Conservation (phyloP, 768 basidiomycete species). For the Porphyrellus cyaneotinctus region DNA sequence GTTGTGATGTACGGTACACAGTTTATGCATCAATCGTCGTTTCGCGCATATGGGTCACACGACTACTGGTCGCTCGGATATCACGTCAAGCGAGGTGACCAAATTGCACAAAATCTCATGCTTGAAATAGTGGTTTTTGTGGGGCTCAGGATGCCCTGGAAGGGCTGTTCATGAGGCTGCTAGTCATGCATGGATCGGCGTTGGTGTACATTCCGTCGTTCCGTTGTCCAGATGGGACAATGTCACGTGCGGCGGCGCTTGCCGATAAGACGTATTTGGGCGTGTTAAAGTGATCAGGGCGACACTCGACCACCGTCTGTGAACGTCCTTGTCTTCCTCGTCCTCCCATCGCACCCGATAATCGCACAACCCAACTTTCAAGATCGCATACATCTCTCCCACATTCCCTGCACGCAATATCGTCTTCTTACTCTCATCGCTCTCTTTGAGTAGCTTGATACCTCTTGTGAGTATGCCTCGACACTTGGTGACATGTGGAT, state of each 20-base stretch:
- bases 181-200: background rate
- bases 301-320: conserved; percentile 15
- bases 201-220: conserved; percentile 15
- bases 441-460: conserved; percentile 2
- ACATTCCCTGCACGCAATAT: background rate
- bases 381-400: conserved; percentile 14
- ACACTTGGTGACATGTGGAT: background rate
- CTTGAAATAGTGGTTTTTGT: too few relatives aligned
- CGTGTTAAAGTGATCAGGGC: conserved; percentile 32
- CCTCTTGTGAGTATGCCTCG: conserved; percentile 14
- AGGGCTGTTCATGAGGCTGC: too few relatives aligned
- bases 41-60: too few relatives aligned
- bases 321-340: conserved; percentile 13
- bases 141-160: too few relatives aligned
- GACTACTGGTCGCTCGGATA: too few relatives aligned
- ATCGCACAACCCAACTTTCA: conserved; percentile 14
- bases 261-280: conserved; percentile 27
- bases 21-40: too few relatives aligned
- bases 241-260: conserved; percentile 32
- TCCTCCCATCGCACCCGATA: conserved; percentile 18
- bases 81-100: too few relatives aligned
- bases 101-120: too few relatives aligned
- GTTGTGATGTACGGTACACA: too few relatives aligned
- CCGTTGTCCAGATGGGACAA: conserved; percentile 12
- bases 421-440: background rate